Evolutionary conservation across 1,139 yeast species (phyloP).

Genomic region (Scheffersomyces lignicola): DNA sequence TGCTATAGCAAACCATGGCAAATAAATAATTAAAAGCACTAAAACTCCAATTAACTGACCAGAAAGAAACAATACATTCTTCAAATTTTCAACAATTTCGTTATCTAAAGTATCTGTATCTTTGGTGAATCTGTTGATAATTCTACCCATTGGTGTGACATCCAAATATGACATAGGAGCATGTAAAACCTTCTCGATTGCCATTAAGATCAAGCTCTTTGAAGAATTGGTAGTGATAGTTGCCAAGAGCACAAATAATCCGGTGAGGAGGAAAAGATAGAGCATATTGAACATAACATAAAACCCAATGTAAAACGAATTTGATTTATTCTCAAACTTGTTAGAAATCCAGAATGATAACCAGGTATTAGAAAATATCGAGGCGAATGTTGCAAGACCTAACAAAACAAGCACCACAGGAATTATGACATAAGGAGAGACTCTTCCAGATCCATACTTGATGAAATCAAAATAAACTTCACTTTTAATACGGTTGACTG

Average conservation of each 20-base stretch:
- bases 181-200: constrained; percentile 39
- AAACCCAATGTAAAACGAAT: constrained; percentile 67
- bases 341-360: constrained; percentile 74
- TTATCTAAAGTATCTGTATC: constrained; percentile 82
- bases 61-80: constrained; percentile 49
- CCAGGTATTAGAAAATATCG: constrained; percentile 73
- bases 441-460: constrained; percentile 52
- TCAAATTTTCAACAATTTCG: constrained; percentile 59
- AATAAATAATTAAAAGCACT: constrained; percentile 61
- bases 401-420: constrained; percentile 10
- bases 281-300: constrained; percentile 55
- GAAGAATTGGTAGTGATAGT: constrained; percentile 51
- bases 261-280: constrained; percentile 32
- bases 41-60: constrained; percentile 61
- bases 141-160: constrained; percentile 60
- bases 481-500: constrained; percentile 38
- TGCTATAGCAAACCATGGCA: constrained; percentile 74
- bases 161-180: constrained; percentile 60
- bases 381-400: constrained; percentile 50
- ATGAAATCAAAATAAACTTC: constrained; percentile 45
- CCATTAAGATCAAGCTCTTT: constrained; percentile 38
- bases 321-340: constrained; percentile 46
- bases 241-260: constrained; percentile 48
- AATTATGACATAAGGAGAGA: constrained; percentile 26
- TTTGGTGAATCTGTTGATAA: constrained; percentile 62